These are phyloP conservation scores for Raddia distichophylla DNA, from an alignment of 176 grass and related monocot genomes.

Conservation along the genomic window DNA sequence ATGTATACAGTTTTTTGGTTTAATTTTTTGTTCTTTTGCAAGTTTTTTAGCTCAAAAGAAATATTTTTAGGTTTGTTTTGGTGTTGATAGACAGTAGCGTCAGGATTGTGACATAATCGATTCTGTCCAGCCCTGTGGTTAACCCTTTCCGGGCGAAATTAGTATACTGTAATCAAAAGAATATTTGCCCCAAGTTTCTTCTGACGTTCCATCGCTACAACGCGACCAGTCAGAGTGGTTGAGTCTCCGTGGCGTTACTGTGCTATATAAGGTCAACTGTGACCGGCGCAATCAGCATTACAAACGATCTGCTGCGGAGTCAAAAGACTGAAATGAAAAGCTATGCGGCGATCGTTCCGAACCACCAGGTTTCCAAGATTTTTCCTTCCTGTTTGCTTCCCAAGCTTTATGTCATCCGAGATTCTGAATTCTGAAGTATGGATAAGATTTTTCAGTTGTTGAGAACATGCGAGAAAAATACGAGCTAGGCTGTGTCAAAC, in stretches of 20 bases:
- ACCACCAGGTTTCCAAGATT: too few relatives aligned
- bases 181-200: neutral
- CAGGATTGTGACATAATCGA: constrained; percentile 4
- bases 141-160: neutral
- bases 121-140: constrained; percentile 1
- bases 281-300: neutral
- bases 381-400: too few relatives aligned
- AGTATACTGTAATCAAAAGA: neutral
- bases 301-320: neutral
- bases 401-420: too few relatives aligned
- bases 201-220: neutral
- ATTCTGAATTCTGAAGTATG: too few relatives aligned
- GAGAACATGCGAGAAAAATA: too few relatives aligned
- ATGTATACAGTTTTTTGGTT: constrained; percentile 16
- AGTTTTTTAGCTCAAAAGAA: neutral
- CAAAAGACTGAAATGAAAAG: too few relatives aligned
- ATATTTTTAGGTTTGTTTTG: too few relatives aligned
- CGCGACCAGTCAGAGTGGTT: neutral
- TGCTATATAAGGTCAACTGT: neutral
- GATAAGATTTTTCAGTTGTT: too few relatives aligned
- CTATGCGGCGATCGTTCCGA: too few relatives aligned
- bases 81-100: neutral
- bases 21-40: neutral
- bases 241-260: neutral
- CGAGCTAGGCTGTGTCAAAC: too few relatives aligned